Evolutionary conservation across 495 filamentous ascomycete genomes (phyloP).

Genomic region (Aspergillus mulundensis): DNA sequence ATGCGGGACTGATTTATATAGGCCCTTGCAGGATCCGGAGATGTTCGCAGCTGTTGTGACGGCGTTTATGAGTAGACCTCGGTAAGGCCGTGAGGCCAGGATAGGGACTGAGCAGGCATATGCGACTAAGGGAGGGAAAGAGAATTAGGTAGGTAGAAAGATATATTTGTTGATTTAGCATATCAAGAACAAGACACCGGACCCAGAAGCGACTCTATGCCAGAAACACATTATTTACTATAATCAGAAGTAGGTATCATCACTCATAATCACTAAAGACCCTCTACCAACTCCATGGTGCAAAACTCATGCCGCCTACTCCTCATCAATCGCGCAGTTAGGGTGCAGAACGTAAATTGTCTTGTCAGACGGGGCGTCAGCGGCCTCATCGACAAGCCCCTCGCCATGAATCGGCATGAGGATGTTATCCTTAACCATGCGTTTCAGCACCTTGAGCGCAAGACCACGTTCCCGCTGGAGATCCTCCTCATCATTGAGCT

Average conservation of each 20-base stretch:
- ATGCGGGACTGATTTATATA: too few relatives aligned
- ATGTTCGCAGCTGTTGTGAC: background rate
- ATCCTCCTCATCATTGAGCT: conserved; percentile 76
- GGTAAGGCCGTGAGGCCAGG: too few relatives aligned
- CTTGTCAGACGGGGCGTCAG: conserved; percentile 46
- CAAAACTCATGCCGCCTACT: conserved; percentile 20
- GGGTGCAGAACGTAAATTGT: conserved; percentile 90
- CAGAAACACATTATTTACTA: background rate
- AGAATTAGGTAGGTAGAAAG: too few relatives aligned
- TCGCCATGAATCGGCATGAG: conserved; percentile 89
- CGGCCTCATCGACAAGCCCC: conserved; percentile 59
- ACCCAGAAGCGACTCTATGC: background rate
- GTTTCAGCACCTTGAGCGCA: conserved; percentile 84
- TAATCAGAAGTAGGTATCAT: background rate
- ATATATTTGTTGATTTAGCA: too few relatives aligned
- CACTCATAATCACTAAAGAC: background rate
- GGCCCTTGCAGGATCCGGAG: conserved; percentile 3
- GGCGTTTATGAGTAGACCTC: background rate
- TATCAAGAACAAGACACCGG: background rate
- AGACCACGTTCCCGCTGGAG: conserved; percentile 69
- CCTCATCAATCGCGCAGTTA: conserved; percentile 81
- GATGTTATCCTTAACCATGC: conserved; percentile 96
- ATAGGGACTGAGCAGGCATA: too few relatives aligned
- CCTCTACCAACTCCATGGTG: background rate
- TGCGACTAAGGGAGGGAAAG: too few relatives aligned